phyloP scores from a whole-genome alignment of 805 yeast species.

The Teunomyces panamensis region DNA sequence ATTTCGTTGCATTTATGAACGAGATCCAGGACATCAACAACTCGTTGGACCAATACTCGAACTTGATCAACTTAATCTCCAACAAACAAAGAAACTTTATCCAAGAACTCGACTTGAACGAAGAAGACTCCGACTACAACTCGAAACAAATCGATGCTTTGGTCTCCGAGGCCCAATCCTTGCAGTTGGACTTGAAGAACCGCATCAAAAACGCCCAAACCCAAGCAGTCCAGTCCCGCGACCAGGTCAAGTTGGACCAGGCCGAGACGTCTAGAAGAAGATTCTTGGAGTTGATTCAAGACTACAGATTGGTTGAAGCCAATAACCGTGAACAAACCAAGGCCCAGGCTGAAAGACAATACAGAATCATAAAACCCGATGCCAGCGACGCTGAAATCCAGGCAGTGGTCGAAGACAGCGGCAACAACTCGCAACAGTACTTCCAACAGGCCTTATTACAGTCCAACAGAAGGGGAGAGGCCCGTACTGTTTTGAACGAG shows the following conservation, averaged over 20 bases:
- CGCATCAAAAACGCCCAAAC: conserved; percentile 77
- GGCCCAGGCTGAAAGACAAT: conserved; percentile 89
- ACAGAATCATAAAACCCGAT: conserved; percentile 81
- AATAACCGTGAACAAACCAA: conserved; percentile 80
- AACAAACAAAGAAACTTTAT: conserved; percentile 40
- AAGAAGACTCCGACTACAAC: conserved; percentile 53
- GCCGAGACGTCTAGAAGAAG: conserved; percentile 84
- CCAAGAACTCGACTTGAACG: conserved; percentile 40
- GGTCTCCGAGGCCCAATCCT: conserved; percentile 72
- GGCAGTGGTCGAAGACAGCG: conserved; percentile 78
- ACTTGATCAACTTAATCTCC: conserved; percentile 36
- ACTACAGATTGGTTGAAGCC: conserved; percentile 81
- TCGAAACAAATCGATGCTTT: conserved; percentile 76
- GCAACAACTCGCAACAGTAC: conserved; percentile 76
- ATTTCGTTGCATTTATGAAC: conserved; percentile 44
- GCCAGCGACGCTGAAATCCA: conserved; percentile 81
- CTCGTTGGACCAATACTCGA: conserved; percentile 39
- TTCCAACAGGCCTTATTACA: conserved; percentile 89
- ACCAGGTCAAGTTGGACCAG: conserved; percentile 81
- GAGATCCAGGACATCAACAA: conserved; percentile 44
- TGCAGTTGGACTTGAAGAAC: conserved; percentile 71
- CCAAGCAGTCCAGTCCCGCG: conserved; percentile 53
- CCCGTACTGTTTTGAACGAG: conserved; percentile 90
- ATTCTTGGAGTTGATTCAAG: conserved; percentile 83
- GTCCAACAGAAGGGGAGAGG: conserved; percentile 90